phyloP scores from a whole-genome alignment of 2,329 filamentous ascomycete genomes.

The Aspergillus floridensis region DNA sequence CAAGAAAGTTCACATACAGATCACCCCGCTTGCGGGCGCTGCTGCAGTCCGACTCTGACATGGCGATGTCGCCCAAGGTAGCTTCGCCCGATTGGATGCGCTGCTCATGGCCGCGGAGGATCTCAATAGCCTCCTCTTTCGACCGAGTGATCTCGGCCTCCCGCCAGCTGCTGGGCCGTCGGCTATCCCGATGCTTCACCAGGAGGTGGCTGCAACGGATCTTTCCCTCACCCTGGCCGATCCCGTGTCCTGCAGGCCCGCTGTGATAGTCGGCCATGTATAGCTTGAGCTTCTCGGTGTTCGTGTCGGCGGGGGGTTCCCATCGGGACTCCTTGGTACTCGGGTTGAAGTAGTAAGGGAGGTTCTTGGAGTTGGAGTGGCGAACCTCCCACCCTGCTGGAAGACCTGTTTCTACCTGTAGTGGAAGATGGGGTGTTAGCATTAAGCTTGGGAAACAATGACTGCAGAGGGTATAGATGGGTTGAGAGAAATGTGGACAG shows the following conservation, averaged over 20 bases:
- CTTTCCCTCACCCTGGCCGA: slow-evolving; percentile 65
- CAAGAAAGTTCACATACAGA: slow-evolving; percentile 53
- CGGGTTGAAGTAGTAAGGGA: slow-evolving; percentile 97
- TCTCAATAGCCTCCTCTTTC: slow-evolving; percentile 80
- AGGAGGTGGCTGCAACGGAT: slow-evolving; percentile 91
- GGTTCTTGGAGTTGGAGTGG: slow-evolving; percentile 96
- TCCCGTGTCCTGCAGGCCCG: slow-evolving; percentile 38
- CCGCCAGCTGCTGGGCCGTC: slow-evolving; percentile 89
- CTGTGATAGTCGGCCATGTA: slow-evolving; percentile 92
- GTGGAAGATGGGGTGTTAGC: slow-evolving; percentile 9
- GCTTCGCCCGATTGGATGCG: slow-evolving; percentile 70
- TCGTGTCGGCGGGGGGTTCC: slow-evolving; percentile 85
- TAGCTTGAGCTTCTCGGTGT: slow-evolving; percentile 86
- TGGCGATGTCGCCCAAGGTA: slow-evolving; percentile 77
- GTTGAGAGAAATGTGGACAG: not conserved
- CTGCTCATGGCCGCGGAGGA: slow-evolving; percentile 71
- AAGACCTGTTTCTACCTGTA: slow-evolving; percentile 71
- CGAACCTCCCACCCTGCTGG: slow-evolving; percentile 91
- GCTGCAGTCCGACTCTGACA: slow-evolving; percentile 90
- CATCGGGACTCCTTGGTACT: slow-evolving; percentile 84
- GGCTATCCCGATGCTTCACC: slow-evolving; percentile 86
- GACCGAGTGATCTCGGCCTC: slow-evolving; percentile 83
- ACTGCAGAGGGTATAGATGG: not conserved
- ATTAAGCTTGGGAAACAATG: slow-evolving; percentile 2
- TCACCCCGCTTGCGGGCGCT: slow-evolving; percentile 93